Evolutionary conservation across 1,139 yeast genomes (phyloP).

Genomic region (Scheffersomyces cryptocercus): DNA sequence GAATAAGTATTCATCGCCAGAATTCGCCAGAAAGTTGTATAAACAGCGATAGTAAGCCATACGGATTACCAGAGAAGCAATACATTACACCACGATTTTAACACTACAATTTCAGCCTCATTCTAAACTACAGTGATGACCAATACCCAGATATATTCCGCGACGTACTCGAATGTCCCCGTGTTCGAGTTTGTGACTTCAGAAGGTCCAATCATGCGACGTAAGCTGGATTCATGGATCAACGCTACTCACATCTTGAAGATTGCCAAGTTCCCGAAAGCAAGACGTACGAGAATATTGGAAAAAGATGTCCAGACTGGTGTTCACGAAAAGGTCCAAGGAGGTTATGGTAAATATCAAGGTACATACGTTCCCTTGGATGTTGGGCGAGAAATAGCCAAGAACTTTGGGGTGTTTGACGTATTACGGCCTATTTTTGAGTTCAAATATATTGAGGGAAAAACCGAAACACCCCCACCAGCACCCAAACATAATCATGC

Average conservation of each 20-base stretch:
- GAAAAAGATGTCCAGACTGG: slow-evolving; percentile 89
- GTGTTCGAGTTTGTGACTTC: slow-evolving; percentile 70
- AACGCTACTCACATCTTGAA: slow-evolving; percentile 91
- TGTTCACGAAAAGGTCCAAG: slow-evolving; percentile 88
- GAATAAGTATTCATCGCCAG: too few species aligned
- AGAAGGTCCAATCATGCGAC: slow-evolving; percentile 81
- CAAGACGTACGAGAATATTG: slow-evolving; percentile 78
- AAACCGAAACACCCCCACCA: slow-evolving; percentile 68
- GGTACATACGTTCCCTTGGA: slow-evolving; percentile 90
- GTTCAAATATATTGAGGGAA: slow-evolving; percentile 56
- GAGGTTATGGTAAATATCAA: slow-evolving; percentile 93
- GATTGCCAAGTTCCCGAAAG: slow-evolving; percentile 84
- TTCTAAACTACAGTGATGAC: slow-evolving; percentile 15
- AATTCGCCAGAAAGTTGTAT: too few species aligned
- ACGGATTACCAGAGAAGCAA: too few species aligned
- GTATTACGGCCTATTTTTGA: slow-evolving; percentile 70
- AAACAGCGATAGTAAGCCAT: too few species aligned
- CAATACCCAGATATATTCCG: slow-evolving; percentile 62
- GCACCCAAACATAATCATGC: slow-evolving; percentile 87
- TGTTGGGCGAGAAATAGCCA: slow-evolving; percentile 57
- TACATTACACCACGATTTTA: too few species aligned
- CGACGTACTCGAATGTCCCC: slow-evolving; percentile 79
- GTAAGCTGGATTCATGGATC: slow-evolving; percentile 77
- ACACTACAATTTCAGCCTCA: too few species aligned
- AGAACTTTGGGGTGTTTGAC: slow-evolving; percentile 69